These are phyloP conservation scores for Suzukiozyma palmioleophila DNA, from an alignment of 1,139 yeast genomes.

Conservation along the genomic window DNA sequence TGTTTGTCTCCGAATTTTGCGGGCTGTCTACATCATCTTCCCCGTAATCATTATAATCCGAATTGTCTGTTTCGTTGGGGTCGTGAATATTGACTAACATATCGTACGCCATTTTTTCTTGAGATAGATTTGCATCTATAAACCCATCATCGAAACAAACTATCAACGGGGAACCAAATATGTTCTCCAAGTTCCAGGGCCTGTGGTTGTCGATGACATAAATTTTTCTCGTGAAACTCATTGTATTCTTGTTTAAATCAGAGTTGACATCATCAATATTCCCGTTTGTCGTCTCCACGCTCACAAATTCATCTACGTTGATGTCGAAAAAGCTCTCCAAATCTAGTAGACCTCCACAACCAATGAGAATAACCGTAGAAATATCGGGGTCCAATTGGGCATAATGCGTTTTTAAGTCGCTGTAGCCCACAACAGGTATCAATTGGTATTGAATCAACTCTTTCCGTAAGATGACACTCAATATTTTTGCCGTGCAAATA, in stretches of 20 bases:
- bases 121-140: conserved; percentile 51
- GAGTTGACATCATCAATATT: conserved; percentile 6
- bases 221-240: conserved; percentile 31
- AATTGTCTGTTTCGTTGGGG: conserved; percentile 22
- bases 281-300: neutral
- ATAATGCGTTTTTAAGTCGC: conserved; percentile 67
- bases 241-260: conserved; percentile 1
- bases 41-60: conserved; percentile 22
- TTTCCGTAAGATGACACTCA: conserved; percentile 66
- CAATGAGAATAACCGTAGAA: conserved; percentile 73
- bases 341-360: conserved; percentile 96
- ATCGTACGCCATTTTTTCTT: conserved; percentile 54
- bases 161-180: conserved; percentile 80
- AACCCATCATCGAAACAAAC: conserved; percentile 87
- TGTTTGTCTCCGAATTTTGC: conserved; percentile 18
- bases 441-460: conserved; percentile 85
- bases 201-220: conserved; percentile 89
- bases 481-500: conserved; percentile 79
- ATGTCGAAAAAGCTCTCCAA: conserved; percentile 73
- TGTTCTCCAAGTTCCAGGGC: conserved; percentile 94
- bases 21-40: conserved; percentile 19
- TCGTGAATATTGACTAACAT: conserved; percentile 34
- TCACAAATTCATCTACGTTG: conserved; percentile 44
- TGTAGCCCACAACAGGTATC: conserved; percentile 91
- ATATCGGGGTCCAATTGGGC: conserved; percentile 66